Conservation (phyloP, 345 rosid species). For the Bretschneidera sinensis region DNA sequence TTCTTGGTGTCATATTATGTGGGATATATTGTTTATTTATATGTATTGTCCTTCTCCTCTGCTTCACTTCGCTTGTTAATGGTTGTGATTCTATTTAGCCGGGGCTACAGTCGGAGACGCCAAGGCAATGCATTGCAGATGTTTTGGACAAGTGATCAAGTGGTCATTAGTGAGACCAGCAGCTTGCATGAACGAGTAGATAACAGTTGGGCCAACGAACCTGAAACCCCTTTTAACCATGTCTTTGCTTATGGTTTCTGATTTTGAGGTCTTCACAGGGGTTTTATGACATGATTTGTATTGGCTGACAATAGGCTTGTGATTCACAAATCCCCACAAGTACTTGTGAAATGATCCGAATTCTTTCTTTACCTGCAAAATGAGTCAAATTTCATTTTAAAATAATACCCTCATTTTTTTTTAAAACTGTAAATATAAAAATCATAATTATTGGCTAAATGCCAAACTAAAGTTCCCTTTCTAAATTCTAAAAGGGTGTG, state of each 20-base stretch:
- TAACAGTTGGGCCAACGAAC: constrained; percentile 58
- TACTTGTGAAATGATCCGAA: constrained; percentile 53
- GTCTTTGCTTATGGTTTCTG: constrained; percentile 65
- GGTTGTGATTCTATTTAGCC: constrained; percentile 13
- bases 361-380: constrained; percentile 40
- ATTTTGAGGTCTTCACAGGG: constrained; percentile 66
- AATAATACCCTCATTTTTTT: too few relatives aligned
- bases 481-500: too few relatives aligned
- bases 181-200: constrained; percentile 69
- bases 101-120: constrained; percentile 15
- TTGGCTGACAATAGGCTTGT: constrained; percentile 39
- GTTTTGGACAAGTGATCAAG: constrained; percentile 57
- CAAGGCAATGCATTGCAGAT: constrained; percentile 37
- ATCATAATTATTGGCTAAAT: too few relatives aligned
- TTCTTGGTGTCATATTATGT: too few relatives aligned
- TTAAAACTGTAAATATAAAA: too few relatives aligned
- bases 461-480: too few relatives aligned
- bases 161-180: constrained; percentile 62
- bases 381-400: too few relatives aligned
- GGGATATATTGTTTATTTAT: too few relatives aligned
- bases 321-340: constrained; percentile 53
- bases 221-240: constrained; percentile 62
- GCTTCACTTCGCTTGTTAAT: neutral
- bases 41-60: too few relatives aligned
- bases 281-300: constrained; percentile 49